phyloP scores from a whole-genome alignment of 805 yeast genomes.

The Tetrapisispora phaffii region DNA sequence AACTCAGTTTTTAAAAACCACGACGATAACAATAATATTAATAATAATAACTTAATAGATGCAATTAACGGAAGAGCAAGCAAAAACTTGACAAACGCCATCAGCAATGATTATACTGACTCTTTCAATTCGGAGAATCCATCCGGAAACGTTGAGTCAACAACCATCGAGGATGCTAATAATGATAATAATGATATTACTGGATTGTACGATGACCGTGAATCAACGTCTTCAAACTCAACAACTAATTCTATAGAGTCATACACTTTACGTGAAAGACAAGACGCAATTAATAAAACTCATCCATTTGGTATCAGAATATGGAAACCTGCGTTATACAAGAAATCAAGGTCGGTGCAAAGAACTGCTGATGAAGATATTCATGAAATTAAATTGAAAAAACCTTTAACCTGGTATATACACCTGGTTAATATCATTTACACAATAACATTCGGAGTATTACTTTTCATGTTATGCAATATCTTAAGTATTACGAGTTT shows the following conservation, averaged over 20 bases:
- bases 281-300: conserved; percentile 89
- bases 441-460: conserved; percentile 62
- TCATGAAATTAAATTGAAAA: conserved; percentile 56
- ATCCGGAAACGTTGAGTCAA: background rate
- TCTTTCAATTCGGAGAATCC: background rate
- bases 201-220: background rate
- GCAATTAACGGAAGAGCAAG: background rate
- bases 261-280: conserved; percentile 81
- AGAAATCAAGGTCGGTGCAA: conserved; percentile 85
- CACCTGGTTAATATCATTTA: conserved; percentile 61
- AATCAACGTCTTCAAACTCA: conserved; percentile 6
- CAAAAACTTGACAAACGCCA: background rate
- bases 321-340: conserved; percentile 97
- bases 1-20: background rate
- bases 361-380: conserved; percentile 87
- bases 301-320: conserved; percentile 98
- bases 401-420: conserved; percentile 48
- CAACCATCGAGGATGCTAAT: background rate
- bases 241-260: conserved; percentile 54
- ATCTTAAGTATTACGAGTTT: conserved; percentile 36
- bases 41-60: background rate
- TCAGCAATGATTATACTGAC: background rate
- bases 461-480: conserved; percentile 39
- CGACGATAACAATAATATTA: background rate
- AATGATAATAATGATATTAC: background rate